phyloP scores from a whole-genome alignment of 257 asterid species.

The Solanum okadae region DNA sequence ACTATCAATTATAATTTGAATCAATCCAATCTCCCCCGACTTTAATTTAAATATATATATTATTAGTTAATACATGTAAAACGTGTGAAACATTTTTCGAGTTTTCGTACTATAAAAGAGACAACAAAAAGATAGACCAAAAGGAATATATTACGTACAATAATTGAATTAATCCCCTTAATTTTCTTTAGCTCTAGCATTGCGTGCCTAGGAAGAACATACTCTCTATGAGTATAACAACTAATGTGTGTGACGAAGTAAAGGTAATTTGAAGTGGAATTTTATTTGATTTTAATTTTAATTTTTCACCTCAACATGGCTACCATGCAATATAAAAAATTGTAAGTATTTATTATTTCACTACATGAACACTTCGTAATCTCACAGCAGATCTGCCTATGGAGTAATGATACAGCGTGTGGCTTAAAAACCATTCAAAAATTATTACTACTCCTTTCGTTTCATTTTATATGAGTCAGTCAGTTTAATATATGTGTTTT shows the following conservation, averaged over 20 bases:
- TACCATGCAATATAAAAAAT: no score
- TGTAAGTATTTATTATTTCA: neutral
- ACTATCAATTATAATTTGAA: neutral
- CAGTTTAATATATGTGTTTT: no score
- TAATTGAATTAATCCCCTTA: neutral
- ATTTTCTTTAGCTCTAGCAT: neutral
- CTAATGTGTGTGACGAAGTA: neutral
- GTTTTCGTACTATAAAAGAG: neutral
- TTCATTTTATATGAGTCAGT: no score
- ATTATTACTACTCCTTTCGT: neutral
- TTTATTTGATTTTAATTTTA: neutral
- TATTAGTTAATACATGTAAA: neutral
- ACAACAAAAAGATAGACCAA: neutral
- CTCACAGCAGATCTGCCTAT: neutral
- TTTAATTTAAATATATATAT: neutral
- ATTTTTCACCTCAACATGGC: neutral
- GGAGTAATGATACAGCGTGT: neutral
- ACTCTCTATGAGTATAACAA: neutral
- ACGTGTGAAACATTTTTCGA: neutral
- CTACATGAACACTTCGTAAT: neutral
- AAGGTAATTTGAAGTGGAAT: neutral
- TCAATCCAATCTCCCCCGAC: neutral
- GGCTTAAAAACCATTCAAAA: neutral
- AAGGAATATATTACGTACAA: neutral
- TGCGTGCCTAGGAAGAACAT: neutral